Base-by-base conservation (phyloP, 768 basidiomycete genomes). In the Amanita phalloides region DNA sequence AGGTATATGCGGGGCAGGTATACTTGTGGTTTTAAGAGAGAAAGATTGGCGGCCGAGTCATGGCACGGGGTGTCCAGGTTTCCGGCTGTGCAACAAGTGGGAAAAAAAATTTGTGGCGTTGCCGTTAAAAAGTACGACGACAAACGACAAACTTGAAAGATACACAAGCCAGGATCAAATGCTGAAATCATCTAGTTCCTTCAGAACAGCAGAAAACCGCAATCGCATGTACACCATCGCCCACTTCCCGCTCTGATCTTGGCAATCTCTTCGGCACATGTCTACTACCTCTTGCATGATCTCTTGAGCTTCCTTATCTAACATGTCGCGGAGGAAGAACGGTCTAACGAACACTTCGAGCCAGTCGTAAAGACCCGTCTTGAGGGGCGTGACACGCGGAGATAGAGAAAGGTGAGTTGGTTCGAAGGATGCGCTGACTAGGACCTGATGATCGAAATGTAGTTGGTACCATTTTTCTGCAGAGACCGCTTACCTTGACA, bases 221-320 rank as follows among this genome's bases (percentile, higher is more conserved):
- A 90, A 63, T 45, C 90, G 69, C 55, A 77, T 78, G 59, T 88
- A 90, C 74, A 90, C 79, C 68, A 88, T 68, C 28, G 74, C 67
- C 86, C 86, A 88, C 9, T 74, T 73, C 13, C 82, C 81, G 25
- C 68, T 64, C n/a, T 57, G 61, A 61, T 86, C 82, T 58, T 69
- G 68, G 61, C 74, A 80, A 57, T 84, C 84, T 28, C 77, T 63
- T 38, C 61, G 63, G 56, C 77, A 77, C 58, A 78, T 66, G 54
- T 80, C 68, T 59, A 74, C 72, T 6, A 86, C 82, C 59, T 85
- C 79, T 30, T 71, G 61, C 62, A 89, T 79, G 38, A 90, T 77
- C 47, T 68, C 69, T 21, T 71, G 68, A 0, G 81, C 83, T 55
- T 83, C 77, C 36, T 64, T 63, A 17, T 84, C 79, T 9, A 63